Evolutionary conservation across 2,329 filamentous ascomycete species (phyloP).

Genomic region (Aspergillus fijiensis): DNA sequence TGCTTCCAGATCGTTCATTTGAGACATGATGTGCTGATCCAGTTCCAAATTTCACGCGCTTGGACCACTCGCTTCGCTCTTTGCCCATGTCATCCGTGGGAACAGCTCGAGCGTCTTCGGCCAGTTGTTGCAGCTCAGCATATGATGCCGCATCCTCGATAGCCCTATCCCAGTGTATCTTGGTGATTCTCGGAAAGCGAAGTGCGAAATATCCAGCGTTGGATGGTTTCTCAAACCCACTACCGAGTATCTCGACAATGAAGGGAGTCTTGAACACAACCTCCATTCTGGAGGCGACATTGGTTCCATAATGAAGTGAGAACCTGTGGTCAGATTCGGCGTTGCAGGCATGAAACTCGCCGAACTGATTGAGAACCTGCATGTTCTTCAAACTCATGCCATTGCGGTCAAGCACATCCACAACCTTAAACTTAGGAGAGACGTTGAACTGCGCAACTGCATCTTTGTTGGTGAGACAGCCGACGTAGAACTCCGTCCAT

Average conservation of each 20-base stretch:
- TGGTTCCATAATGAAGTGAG: constrained; percentile 49
- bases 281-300: constrained; percentile 34
- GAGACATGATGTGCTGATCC: constrained; percentile 24
- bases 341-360: constrained; percentile 48
- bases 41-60: constrained; percentile 58
- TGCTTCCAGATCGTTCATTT: constrained; percentile 23
- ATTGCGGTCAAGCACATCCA: constrained; percentile 59
- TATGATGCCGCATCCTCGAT: constrained; percentile 69
- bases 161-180: constrained; percentile 73
- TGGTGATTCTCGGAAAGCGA: constrained; percentile 73
- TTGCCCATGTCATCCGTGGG: constrained; percentile 57
- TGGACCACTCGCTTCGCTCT: constrained; percentile 62
- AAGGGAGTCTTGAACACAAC: constrained; percentile 67
- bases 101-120: constrained; percentile 54
- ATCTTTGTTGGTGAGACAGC: constrained; percentile 69
- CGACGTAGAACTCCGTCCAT: constrained; percentile 81
- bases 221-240: constrained; percentile 71
- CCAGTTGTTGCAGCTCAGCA: constrained; percentile 66
- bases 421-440: constrained; percentile 63
- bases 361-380: constrained; percentile 49
- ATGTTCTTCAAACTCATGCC: constrained; percentile 54
- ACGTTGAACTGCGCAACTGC: constrained; percentile 52
- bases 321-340: constrained; percentile 38
- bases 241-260: constrained; percentile 77
- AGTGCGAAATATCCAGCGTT: constrained; percentile 71